Percentiles rank a stretch among this genome's conserved stretches.
Conservation (phyloP, 1,284 basidiomycete species). For the Cryptococcus wingfieldii region DNA sequence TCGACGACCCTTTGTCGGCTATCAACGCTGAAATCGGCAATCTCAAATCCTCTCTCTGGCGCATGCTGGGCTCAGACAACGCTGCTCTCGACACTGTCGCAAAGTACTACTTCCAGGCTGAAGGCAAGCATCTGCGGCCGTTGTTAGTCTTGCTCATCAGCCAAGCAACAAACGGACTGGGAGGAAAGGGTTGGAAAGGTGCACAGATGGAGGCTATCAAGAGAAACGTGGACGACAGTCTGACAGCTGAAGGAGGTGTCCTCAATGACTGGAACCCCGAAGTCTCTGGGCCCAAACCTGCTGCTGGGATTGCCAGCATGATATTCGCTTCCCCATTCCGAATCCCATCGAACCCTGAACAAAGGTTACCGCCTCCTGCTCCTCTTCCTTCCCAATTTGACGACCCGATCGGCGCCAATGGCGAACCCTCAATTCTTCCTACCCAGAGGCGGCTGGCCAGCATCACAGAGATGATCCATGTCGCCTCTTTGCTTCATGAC, state of each 20-base stretch:
- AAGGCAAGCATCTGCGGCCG: conserved; percentile 80
- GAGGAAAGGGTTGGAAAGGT: conserved; percentile 42
- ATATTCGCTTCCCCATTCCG: conserved; percentile 42
- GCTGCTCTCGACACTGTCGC: conserved; percentile 82
- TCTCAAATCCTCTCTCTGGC: conserved; percentile 70
- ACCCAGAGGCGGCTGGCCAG: conserved; percentile 89
- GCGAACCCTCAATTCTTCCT: conserved; percentile 57
- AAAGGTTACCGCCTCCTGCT: background rate
- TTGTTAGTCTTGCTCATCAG: conserved; percentile 85
- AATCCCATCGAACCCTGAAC: conserved; percentile 16
- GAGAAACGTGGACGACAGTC: conserved; percentile 40
- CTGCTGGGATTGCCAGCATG: conserved; percentile 13
- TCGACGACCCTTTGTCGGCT: conserved; percentile 37
- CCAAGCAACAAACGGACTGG: conserved; percentile 81
- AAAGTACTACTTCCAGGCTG: conserved; percentile 85
- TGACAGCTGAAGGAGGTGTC: conserved; percentile 44
- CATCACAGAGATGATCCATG: conserved; percentile 98
- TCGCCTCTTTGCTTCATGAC: conserved; percentile 92
- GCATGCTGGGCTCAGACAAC: conserved; percentile 81
- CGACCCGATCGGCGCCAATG: conserved; percentile 9
- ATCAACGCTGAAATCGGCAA: conserved; percentile 70
- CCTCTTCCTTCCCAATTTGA: conserved; percentile 10
- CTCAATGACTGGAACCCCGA: conserved; percentile 51
- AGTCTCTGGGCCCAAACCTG: conserved; percentile 37
- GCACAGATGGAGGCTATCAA: conserved; percentile 15